Percentiles rank a stretch among this genome's conserved stretches.
Evolutionary conservation across 2,329 filamentous ascomycete genomes (phyloP).

Genomic region (Aspergillus felis): DNA sequence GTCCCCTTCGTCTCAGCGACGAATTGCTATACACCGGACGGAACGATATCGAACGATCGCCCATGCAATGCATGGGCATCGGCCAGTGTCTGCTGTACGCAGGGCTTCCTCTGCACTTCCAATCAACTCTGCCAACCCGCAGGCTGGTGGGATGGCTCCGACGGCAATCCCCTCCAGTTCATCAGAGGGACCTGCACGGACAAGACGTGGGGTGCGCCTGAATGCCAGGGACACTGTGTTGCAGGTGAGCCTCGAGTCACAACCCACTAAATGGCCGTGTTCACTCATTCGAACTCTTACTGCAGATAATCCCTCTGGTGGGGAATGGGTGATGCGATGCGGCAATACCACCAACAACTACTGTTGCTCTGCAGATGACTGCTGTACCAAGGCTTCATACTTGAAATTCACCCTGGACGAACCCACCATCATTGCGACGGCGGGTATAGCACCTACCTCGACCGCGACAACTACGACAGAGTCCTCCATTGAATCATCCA

Average conservation of each 20-base stretch:
- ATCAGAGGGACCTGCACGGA: constrained; percentile 5
- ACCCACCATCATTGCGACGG: constrained; percentile 1
- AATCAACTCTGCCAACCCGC: constrained; percentile 3
- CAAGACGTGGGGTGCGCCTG: constrained; percentile 1
- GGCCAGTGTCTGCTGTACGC: constrained; percentile 4
- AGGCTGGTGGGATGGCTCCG: constrained; percentile 1
- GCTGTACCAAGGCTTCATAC: not conserved
- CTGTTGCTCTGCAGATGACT: constrained; percentile 5
- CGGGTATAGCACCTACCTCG: not conserved
- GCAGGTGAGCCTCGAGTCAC: not conserved
- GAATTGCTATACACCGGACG: constrained; percentile 4
- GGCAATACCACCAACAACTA: not conserved
- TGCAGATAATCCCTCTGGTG: not conserved
- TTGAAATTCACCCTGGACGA: not conserved
- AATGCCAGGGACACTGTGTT: constrained; percentile 3
- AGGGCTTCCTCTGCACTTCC: constrained; percentile 4
- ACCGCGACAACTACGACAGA: not conserved
- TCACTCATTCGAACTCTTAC: not conserved
- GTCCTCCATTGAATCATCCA: not conserved
- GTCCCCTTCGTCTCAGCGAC: not conserved
- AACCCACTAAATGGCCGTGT: not conserved
- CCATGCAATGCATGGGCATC: constrained; percentile 1
- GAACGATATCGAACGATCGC: not conserved
- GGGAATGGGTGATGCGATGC: constrained; percentile 4
- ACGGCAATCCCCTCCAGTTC: constrained; percentile 2